Conservation (phyloP, 129 eudicot species). For the Daucus carota region DH1_v3.0 NC_030386.2:14620501-14621000, state of each 20-base stretch:
- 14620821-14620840: background rate
- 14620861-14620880: background rate
- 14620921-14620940: background rate
- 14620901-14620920: background rate
- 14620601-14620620: conserved; percentile 23
- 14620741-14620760: background rate
- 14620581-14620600: conserved; percentile 83
- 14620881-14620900: background rate
- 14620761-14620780: background rate
- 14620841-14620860: background rate
- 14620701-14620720: background rate
- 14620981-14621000: background rate
- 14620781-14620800: background rate
- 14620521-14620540: conserved; percentile 75
- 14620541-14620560: conserved; percentile 87
- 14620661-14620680: background rate
- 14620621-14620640: background rate
- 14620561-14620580: conserved; percentile 81
- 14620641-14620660: background rate
- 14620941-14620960: background rate
- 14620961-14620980: background rate
- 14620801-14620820: background rate
- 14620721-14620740: background rate
- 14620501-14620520: conserved; percentile 52
- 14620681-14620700: background rate